These are phyloP conservation scores for Theileria annulata DNA, from an alignment of 169 alveolate species.

Conservation along the genomic window DNA sequence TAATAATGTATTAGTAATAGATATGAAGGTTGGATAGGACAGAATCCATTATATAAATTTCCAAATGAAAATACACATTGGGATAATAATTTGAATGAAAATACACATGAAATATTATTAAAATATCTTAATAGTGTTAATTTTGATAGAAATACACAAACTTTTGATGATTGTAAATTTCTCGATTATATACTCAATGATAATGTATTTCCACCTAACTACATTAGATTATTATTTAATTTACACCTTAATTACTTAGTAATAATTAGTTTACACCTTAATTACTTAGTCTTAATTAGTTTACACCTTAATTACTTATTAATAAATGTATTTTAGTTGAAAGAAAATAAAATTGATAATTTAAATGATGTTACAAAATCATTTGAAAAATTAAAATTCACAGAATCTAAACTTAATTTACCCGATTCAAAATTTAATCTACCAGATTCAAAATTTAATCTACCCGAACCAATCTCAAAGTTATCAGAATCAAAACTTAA, in stretches of 20 bases:
- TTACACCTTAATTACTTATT: too few relatives aligned
- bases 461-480: too few relatives aligned
- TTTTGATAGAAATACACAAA: neutral
- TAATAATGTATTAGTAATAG: neutral
- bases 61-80: conserved; percentile 9
- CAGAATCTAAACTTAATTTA: neutral
- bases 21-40: conserved; percentile 3
- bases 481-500: too few relatives aligned
- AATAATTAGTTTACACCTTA: too few relatives aligned
- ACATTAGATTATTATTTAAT: neutral
- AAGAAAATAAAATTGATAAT: neutral
- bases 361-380: neutral
- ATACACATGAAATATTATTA: neutral
- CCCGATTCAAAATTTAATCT: too few relatives aligned
- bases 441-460: neutral
- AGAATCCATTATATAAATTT: conserved; percentile 20
- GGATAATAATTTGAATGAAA: neutral
- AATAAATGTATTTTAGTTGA: too few relatives aligned
- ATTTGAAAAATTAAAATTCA: neutral
- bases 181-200: neutral
- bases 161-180: conserved; percentile 12
- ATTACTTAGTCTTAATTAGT: too few relatives aligned
- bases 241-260: neutral
- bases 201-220: neutral
- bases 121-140: neutral